Conservation (phyloP, 805 yeast genomes). For the Spathaspora gorwiae region DNA sequence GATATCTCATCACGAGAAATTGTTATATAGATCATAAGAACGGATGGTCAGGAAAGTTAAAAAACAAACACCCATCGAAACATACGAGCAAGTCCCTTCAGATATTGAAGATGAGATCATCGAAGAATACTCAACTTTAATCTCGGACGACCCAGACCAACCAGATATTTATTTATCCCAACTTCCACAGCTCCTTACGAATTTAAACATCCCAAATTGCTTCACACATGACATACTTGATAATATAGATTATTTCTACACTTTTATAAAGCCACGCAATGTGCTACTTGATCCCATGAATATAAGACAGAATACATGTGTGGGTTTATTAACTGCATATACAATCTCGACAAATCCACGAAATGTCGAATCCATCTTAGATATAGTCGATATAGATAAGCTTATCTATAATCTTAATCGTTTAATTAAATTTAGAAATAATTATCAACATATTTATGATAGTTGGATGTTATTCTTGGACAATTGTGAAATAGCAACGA, state of each 20-base stretch:
- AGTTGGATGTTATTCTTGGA: slow-evolving; percentile 34
- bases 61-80: background rate
- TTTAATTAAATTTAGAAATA: slow-evolving; percentile 30
- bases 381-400: slow-evolving; percentile 39
- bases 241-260: slow-evolving; percentile 32
- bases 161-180: slow-evolving; percentile 25
- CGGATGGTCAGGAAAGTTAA: no score
- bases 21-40: no score
- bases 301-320: slow-evolving; percentile 20
- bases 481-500: slow-evolving; percentile 4
- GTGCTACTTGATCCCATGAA: slow-evolving; percentile 10
- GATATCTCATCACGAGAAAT: no score
- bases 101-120: slow-evolving; percentile 33
- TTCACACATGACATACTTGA: slow-evolving; percentile 28
- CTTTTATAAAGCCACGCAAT: slow-evolving; percentile 9
- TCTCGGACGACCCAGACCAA: slow-evolving; percentile 13
- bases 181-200: slow-evolving; percentile 20
- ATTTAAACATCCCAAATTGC: slow-evolving; percentile 25
- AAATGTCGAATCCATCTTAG: slow-evolving; percentile 22
- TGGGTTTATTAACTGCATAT: slow-evolving; percentile 21
- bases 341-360: slow-evolving; percentile 21
- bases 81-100: slow-evolving; percentile 14
- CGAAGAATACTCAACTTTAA: slow-evolving; percentile 22
- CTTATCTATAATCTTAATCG: slow-evolving; percentile 22
- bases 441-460: slow-evolving; percentile 20